A percentile compares a stretch with the other conserved stretches of the same genome.
These are phyloP conservation scores for Solanum bulbocastanum DNA, from an alignment of 257 asterid species.

Conservation along the genomic window DNA sequence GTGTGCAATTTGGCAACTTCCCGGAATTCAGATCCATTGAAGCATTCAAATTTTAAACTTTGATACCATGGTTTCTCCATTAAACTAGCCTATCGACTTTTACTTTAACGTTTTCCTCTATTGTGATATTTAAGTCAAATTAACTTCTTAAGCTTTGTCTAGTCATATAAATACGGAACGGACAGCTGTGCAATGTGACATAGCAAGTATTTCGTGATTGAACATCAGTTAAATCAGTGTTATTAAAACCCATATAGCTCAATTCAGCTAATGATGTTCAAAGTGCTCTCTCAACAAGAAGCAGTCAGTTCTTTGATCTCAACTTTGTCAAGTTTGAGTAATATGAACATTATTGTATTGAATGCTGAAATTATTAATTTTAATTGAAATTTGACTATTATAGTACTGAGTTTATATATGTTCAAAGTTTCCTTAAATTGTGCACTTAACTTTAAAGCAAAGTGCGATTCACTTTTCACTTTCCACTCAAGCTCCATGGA, in stretches of 20 bases:
- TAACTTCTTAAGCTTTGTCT: neutral
- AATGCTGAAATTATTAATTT: neutral
- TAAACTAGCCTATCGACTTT: neutral
- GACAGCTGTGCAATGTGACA: neutral
- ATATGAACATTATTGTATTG: neutral
- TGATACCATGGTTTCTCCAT: neutral
- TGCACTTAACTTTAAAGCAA: neutral
- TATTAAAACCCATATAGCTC: neutral
- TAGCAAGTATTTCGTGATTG: neutral
- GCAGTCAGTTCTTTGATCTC: neutral
- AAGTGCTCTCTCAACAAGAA: neutral
- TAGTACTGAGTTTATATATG: neutral
- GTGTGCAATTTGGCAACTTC: neutral
- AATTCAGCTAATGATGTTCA: neutral
- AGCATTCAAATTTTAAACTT: neutral
- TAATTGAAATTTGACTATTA: neutral
- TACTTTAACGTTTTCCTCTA: neutral
- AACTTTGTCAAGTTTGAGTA: neutral
- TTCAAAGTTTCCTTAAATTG: neutral
- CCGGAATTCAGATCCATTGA: neutral
- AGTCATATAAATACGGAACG: neutral
- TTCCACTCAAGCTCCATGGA: neutral
- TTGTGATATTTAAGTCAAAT: neutral
- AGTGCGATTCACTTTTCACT: neutral
- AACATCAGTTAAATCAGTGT: neutral